Base-by-base conservation (phyloP, 495 filamentous ascomycete genomes). In the Aspergillus biplanus region DNA sequence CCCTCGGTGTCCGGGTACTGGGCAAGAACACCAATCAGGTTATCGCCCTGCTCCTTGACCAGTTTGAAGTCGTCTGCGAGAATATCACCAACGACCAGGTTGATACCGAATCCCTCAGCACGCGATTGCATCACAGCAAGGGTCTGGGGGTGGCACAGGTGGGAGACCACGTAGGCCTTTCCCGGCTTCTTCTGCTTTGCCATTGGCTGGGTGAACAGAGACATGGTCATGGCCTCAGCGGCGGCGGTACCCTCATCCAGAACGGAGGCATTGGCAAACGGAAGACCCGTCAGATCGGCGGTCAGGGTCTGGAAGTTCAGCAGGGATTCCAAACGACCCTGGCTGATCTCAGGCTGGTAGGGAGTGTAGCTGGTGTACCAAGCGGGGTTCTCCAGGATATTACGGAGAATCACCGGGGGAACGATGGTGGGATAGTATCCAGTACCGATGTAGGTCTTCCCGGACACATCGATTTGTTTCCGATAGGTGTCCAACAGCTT, bases 341-440 rank as follows among this genome's bases (percentile, higher is more conserved):
- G 95, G 70, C 92, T 96, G 80, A 99, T 98, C 78, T 99, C 95
- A 3, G 95, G 93, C 74, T 99, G 95, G 75, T 99, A 99, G 32
- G 95, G 95, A 0, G 95, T 98, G 72, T 99, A 99, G 73, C 93
- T 97, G 46, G 95, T 99, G 76, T 99, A 99, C 95, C 95, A 99
- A 15, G 89, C 96, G 1, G 95, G 95, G 69, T 87, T 92, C 82
- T 99, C 94, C 34, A 99, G 80, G 8, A 98, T 84, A 73, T 99
- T 99, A 68, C 95, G 84, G 77, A 96, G 91, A 71, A 99, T 97
- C 35, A 98, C 95, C 57, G 92, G 89, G 16, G 95, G 95, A 1
- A 92, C 89, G 66, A 87, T 85, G 44, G 95, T 94, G 13, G 87
- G 90, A 59, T 92, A 89, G 82, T 98, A 99, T 47, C 95, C 95